Evolutionary conservation across 257 asterid species (phyloP).

Genomic region (Ilex aquifolium): DNA sequence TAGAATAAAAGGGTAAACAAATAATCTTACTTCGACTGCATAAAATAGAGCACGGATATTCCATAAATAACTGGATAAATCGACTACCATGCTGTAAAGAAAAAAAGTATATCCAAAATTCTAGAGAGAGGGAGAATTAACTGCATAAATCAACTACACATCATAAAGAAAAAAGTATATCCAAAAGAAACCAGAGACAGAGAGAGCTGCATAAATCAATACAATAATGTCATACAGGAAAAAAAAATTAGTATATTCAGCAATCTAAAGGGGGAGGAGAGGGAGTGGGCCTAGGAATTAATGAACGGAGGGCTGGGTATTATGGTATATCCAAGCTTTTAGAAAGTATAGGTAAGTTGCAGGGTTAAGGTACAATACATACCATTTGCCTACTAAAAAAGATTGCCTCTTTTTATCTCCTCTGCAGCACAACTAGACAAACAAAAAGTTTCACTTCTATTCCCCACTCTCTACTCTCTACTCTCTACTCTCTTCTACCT

Average conservation of each 20-base stretch:
- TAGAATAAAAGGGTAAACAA: too few relatives aligned
- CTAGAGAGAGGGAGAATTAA: slow-evolving; percentile 7
- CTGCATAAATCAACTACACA: not conserved
- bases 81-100: not conserved
- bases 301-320: slow-evolving; percentile 24
- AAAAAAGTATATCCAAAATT: not conserved
- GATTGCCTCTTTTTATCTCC: slow-evolving; percentile 33
- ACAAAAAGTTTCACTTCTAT: slow-evolving; percentile 53
- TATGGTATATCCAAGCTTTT: slow-evolving; percentile 62
- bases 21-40: too few relatives aligned
- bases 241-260: slow-evolving; percentile 31
- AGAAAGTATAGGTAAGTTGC: slow-evolving; percentile 45
- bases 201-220: slow-evolving; percentile 1
- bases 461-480: slow-evolving; percentile 4
- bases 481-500: too few relatives aligned
- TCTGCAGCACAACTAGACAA: slow-evolving; percentile 50
- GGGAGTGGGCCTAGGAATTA: slow-evolving; percentile 34
- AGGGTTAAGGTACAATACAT: slow-evolving; percentile 49
- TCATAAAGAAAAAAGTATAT: too few relatives aligned
- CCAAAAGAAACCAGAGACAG: too few relatives aligned
- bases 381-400: slow-evolving; percentile 50
- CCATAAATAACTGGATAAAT: too few relatives aligned
- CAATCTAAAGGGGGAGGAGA: slow-evolving; percentile 13
- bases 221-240: too few relatives aligned
- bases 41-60: too few relatives aligned